Evolutionary conservation across 345 rosid genomes (phyloP).

Genomic region (Brassica nigra): DNA sequence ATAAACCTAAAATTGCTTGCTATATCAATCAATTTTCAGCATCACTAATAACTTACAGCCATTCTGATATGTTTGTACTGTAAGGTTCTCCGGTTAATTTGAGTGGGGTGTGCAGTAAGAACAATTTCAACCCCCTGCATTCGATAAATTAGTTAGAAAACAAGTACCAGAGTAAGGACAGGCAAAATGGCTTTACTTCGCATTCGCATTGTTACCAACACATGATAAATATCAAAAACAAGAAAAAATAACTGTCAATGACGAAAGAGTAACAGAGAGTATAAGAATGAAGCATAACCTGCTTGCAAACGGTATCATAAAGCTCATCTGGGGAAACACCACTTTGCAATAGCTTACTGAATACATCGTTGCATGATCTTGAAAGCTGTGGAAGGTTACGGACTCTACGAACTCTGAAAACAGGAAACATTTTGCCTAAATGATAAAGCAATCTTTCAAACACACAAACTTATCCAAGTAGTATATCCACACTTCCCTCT

Average conservation of each 20-base stretch:
- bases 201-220: not conserved
- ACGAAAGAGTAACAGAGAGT: slow-evolving; percentile 6
- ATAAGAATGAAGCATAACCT: slow-evolving; percentile 49
- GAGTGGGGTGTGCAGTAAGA: slow-evolving; percentile 98
- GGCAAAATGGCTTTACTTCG: slow-evolving; percentile 6
- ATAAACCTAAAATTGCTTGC: slow-evolving; percentile 20
- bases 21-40: slow-evolving; percentile 18
- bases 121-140: slow-evolving; percentile 92
- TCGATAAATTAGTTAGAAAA: slow-evolving; percentile 8
- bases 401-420: slow-evolving; percentile 75
- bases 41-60: slow-evolving; percentile 57
- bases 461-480: not conserved
- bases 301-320: slow-evolving; percentile 81
- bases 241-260: not conserved
- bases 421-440: not conserved
- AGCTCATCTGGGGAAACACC: slow-evolving; percentile 78
- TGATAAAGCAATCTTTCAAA: slow-evolving; percentile 12
- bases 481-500: slow-evolving; percentile 6
- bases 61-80: slow-evolving; percentile 93
- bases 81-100: slow-evolving; percentile 84
- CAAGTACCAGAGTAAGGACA: not conserved
- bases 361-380: slow-evolving; percentile 85
- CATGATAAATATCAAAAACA: not conserved
- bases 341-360: slow-evolving; percentile 72
- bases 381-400: slow-evolving; percentile 55